Conservation (phyloP, 2,329 filamentous ascomycete species). For the Fusarium brachygibbosum region DNA sequence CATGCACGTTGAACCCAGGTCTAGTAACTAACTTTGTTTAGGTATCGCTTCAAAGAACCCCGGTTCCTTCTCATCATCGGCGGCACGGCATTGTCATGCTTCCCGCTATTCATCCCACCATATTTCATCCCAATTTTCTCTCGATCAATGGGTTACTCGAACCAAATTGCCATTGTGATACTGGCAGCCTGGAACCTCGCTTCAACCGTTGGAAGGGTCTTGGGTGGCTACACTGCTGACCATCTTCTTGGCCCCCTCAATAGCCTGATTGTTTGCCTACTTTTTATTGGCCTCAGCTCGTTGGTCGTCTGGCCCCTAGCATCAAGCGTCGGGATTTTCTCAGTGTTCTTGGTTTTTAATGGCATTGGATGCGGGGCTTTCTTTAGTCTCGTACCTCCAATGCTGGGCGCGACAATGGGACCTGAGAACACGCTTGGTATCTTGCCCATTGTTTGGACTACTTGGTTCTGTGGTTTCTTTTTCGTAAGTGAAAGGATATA, state of each 20-base stretch:
- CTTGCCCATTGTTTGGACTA: slow-evolving; percentile 49
- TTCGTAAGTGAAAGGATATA: slow-evolving; percentile 28
- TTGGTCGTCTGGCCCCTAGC: slow-evolving; percentile 49
- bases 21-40: neutral
- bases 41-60: slow-evolving; percentile 48
- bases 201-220: slow-evolving; percentile 47
- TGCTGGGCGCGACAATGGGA: slow-evolving; percentile 47
- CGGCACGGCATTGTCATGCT: slow-evolving; percentile 47
- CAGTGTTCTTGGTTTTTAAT: slow-evolving; percentile 45
- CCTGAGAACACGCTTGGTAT: slow-evolving; percentile 43
- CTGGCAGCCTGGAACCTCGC: slow-evolving; percentile 51
- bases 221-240: slow-evolving; percentile 47
- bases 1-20: accelerated
- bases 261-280: slow-evolving; percentile 46
- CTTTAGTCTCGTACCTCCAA: slow-evolving; percentile 50
- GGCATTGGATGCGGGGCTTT: slow-evolving; percentile 51
- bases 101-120: slow-evolving; percentile 46
- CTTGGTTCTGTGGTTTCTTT: slow-evolving; percentile 51
- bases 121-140: slow-evolving; percentile 48
- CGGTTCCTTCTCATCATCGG: slow-evolving; percentile 46
- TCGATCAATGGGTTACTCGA: slow-evolving; percentile 45
- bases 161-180: slow-evolving; percentile 42
- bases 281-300: slow-evolving; percentile 48
- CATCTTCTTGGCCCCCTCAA: slow-evolving; percentile 48
- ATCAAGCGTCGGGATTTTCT: slow-evolving; percentile 44